Evolutionary conservation across 2,329 filamentous ascomycete species (phyloP).

Genomic region (Colletotrichum somersetense): DNA sequence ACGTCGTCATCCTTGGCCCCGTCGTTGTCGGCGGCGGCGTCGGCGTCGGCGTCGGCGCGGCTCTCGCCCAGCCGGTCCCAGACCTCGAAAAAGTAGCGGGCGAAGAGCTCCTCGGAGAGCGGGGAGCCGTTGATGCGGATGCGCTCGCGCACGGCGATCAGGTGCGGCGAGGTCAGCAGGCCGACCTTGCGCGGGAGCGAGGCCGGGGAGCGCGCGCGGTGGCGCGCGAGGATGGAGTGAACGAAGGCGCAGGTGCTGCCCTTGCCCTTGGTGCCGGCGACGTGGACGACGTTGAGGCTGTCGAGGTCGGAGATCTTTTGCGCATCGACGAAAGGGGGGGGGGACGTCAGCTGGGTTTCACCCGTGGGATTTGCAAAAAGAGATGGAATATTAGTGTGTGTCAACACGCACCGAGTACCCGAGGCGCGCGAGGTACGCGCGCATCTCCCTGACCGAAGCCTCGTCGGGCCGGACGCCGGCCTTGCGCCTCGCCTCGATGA

Average conservation of each 20-base stretch:
- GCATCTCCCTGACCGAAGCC: slow-evolving; percentile 75
- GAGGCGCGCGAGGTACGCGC: slow-evolving; percentile 72
- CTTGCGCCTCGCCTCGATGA: slow-evolving; percentile 82
- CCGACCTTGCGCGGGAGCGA: slow-evolving; percentile 65
- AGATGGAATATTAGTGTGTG: too few relatives aligned
- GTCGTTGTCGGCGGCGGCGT: slow-evolving; percentile 56
- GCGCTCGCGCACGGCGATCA: slow-evolving; percentile 85
- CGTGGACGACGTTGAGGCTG: slow-evolving; percentile 74
- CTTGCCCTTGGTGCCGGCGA: slow-evolving; percentile 95
- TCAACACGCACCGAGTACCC: slow-evolving; percentile 27
- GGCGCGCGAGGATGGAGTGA: slow-evolving; percentile 74
- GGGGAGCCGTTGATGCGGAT: slow-evolving; percentile 84
- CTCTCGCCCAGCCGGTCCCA: slow-evolving; percentile 74
- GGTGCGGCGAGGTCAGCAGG: slow-evolving; percentile 87
- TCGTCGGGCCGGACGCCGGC: slow-evolving; percentile 79
- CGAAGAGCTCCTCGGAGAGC: slow-evolving; percentile 76
- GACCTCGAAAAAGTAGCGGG: slow-evolving; percentile 84
- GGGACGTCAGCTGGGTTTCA: too few relatives aligned
- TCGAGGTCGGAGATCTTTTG: slow-evolving; percentile 52
- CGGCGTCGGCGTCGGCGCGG: slow-evolving; percentile 45
- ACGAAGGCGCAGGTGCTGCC: slow-evolving; percentile 89
- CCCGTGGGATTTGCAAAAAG: too few relatives aligned
- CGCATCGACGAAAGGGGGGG: too few relatives aligned
- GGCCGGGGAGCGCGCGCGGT: slow-evolving; percentile 31
- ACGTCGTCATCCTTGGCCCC: slow-evolving; percentile 53